Evolutionary conservation across 805 yeast genomes (phyloP).

Genomic region (Teunomyces lycoperdinae): DNA sequence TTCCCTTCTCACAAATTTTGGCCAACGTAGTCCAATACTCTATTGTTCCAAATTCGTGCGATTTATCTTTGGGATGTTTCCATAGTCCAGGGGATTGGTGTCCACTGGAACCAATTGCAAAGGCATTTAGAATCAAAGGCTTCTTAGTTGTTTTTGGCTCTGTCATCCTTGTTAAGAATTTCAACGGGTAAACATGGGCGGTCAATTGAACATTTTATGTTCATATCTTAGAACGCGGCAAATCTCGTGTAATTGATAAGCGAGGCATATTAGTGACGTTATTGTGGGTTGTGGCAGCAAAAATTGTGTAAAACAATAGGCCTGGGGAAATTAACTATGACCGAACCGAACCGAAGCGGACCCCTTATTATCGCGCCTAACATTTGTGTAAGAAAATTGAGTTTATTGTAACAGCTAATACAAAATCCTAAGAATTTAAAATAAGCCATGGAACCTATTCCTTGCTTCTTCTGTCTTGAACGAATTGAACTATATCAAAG

Average conservation of each 20-base stretch:
- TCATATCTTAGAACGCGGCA: background rate
- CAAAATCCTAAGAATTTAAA: background rate
- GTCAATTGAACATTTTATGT: background rate
- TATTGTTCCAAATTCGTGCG: conserved; percentile 2
- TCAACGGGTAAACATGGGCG: background rate
- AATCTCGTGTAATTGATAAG: background rate
- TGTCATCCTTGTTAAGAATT: background rate
- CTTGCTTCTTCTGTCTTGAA: conserved; percentile 5
- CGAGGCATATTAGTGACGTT: background rate
- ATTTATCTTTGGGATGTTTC: conserved; percentile 4
- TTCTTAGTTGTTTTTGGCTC: background rate
- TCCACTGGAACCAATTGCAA: conserved; percentile 4
- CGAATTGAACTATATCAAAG: conserved; percentile 2
- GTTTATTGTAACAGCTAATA: background rate
- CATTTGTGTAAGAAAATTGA: background rate
- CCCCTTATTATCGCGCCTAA: background rate
- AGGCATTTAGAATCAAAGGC: conserved; percentile 1
- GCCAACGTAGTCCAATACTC: conserved; percentile 6
- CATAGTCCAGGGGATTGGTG: conserved; percentile 5
- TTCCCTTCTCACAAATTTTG: conserved; percentile 3
- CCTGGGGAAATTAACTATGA: background rate
- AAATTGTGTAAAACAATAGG: background rate
- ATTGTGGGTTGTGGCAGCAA: conserved; percentile 2
- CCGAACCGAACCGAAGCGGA: background rate
- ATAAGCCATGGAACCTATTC: too few species aligned